Evolutionary conservation across 768 basidiomycete genomes (phyloP).

Genomic region (Gymnopilus dilepis): DNA sequence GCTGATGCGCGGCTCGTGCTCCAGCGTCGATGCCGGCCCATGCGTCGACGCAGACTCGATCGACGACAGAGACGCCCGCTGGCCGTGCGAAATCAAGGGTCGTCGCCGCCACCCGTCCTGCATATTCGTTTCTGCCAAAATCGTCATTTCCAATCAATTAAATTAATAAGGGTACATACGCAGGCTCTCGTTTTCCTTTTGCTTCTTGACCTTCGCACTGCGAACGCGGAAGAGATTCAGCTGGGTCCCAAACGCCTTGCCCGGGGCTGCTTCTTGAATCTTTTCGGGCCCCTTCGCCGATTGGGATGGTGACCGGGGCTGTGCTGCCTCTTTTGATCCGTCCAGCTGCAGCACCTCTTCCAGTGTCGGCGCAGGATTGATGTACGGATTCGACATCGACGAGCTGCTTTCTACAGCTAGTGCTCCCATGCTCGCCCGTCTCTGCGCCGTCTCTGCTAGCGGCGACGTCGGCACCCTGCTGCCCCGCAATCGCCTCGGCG

Average conservation of each 20-base stretch:
- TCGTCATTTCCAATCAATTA: background rate
- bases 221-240: background rate
- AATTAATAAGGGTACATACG: no score
- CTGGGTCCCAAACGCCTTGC: background rate
- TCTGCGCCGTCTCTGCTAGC: background rate
- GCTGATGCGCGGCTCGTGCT: constrained; percentile 44
- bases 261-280: background rate
- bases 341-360: constrained; percentile 30
- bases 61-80: constrained; percentile 31
- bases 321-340: constrained; percentile 16
- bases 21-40: constrained; percentile 36
- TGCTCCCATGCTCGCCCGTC: constrained; percentile 12
- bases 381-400: constrained; percentile 44
- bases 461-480: constrained; percentile 23
- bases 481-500: constrained; percentile 34
- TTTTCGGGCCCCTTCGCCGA: constrained; percentile 1
- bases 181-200: background rate
- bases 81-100: constrained; percentile 42
- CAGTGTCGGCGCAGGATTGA: constrained; percentile 49
- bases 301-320: constrained; percentile 11
- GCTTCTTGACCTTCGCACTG: constrained; percentile 1
- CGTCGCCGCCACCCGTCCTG: constrained; percentile 27
- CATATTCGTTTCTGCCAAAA: no score
- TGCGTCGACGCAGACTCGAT: constrained; percentile 32
- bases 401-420: background rate